Conservation (phyloP, 768 basidiomycete species). For the Tremella fuciformis region DNA sequence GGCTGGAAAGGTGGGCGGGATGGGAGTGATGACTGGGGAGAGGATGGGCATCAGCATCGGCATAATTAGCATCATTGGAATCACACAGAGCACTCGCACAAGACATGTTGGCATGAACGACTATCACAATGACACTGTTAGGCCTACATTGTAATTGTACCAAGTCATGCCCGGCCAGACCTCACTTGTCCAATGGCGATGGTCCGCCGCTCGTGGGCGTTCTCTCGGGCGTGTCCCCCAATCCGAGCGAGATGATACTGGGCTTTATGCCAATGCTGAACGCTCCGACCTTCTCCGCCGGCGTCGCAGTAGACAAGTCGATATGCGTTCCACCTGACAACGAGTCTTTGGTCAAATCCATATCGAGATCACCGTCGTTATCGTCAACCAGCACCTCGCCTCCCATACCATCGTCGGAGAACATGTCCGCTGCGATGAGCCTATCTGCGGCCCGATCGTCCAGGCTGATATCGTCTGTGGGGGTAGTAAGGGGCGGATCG, state of each 20-base stretch:
- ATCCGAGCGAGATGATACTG: neutral
- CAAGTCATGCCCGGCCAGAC: too few species aligned
- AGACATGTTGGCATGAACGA: too few species aligned
- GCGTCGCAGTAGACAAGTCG: too few species aligned
- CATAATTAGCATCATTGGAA: neutral
- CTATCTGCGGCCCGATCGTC: too few species aligned
- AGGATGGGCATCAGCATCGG: neutral
- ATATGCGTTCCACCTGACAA: too few species aligned
- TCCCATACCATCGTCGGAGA: constrained; percentile 1
- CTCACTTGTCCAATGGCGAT: neutral
- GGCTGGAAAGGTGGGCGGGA: constrained; percentile 39
- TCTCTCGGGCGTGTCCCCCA: constrained; percentile 6
- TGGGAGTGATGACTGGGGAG: constrained; percentile 1
- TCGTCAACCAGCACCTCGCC: neutral
- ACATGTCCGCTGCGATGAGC: neutral
- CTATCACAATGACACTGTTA: too few species aligned
- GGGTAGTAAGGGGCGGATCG: too few species aligned
- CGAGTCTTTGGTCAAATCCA: neutral
- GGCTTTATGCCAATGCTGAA: too few species aligned
- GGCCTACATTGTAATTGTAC: too few species aligned
- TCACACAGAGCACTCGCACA: neutral
- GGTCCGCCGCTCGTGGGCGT: constrained; percentile 4
- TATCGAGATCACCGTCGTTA: neutral
- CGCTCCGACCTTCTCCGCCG: too few species aligned
- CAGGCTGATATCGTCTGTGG: too few species aligned